Base-by-base conservation (phyloP, 768 basidiomycete species). In the Auricularia sp. region DNA sequence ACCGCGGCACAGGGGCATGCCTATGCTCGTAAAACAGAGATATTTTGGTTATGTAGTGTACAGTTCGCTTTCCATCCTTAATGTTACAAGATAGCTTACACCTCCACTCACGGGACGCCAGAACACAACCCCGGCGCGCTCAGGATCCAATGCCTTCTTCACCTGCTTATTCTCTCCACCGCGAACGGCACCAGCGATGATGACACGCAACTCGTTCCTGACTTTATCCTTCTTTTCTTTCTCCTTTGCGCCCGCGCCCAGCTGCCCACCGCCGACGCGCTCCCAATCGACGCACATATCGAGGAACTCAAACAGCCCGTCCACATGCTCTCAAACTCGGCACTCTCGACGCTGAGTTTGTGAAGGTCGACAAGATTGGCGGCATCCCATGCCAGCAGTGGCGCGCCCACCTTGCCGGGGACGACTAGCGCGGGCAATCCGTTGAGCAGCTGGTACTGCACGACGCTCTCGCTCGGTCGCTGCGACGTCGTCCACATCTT, bases 221-320 rank as follows among this genome's bases (percentile, higher is more conserved):
- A 86, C 67, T 36, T 76, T 76, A 21, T 69, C 72, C 69, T 76
- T 78, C 69, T 73, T 76, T 61, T 61, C 67, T 42, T 74, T 72
- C 64, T 36, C 18, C 21, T 21, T 0, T 7, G 33, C 14, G 3
- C 51, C 62, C 23, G 29, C 23, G 11, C 36, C 61, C 12, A 29
- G 7, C 54, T 21, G 12, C 21, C 29, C 54, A 29, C n/a, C 29
- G 21, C 29, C 54, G 4, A 84, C 76, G 66, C 85, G 73, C 12
- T 77, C 79, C 84, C 85, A 87, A 68, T 87, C 85, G 36, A 85
- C 75, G 71, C 84, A 86, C 66, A 87, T 71, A 58, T 84, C 83
- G 65, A 86, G 61, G 69, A 81, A 87, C 71, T 87, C 86, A 67
- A 76, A 82, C 34, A 87, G 65, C 14, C 84, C 81, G 63, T 77